Base-by-base conservation (phyloP, 1,284 basidiomycete species). In the Pseudozyma sp. region DNA sequence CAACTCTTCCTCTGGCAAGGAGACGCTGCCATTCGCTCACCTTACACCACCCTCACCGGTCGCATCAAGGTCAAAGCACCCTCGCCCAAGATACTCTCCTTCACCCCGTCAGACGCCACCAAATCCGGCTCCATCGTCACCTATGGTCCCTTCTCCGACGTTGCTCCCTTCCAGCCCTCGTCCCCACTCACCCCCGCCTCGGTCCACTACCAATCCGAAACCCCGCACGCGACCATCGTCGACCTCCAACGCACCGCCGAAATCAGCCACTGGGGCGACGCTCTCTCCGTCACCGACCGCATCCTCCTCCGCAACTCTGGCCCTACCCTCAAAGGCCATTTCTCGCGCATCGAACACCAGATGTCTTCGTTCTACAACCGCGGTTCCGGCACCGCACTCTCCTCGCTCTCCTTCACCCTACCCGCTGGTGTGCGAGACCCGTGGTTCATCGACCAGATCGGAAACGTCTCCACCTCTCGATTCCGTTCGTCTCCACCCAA, bases 261-360 rank as follows among this genome's bases (percentile, higher is more conserved):
- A 86, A 90, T 99, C 76, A 94, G 93, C 70, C 96, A 99, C 84
- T 99, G 96, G 97, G 94, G 95, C 44, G 90, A 90, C 52, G 97
- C 96, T 84, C 85, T 99, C 44, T 96, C 97, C 81, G 91, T 96
- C 48, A 89, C 97, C 84, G 95, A 99, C 85, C 89, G 92, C 49
- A 89, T 97, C 67, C 84, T 89, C 65, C 86, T 99, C 19, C 89
- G 89, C 83, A 99, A 99, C 83, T 91, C 90, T 62, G 96, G 96
- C 0, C 93, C 96, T 13, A 85, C 86, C 93, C 88, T 99, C 65
- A 94, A 95, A 84, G 97, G 96, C 1, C 92, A 97, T 64, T 99
- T 99, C 87, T 94, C 94, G 19, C 92, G 97, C 60, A 87, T 98
- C 48, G 90, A 92, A 19, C 90, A 95, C 85, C 94, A 97, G 85